Base-by-base conservation (phyloP, 2,329 filamentous ascomycete species). In the Trichoderma pleuroti region DNA sequence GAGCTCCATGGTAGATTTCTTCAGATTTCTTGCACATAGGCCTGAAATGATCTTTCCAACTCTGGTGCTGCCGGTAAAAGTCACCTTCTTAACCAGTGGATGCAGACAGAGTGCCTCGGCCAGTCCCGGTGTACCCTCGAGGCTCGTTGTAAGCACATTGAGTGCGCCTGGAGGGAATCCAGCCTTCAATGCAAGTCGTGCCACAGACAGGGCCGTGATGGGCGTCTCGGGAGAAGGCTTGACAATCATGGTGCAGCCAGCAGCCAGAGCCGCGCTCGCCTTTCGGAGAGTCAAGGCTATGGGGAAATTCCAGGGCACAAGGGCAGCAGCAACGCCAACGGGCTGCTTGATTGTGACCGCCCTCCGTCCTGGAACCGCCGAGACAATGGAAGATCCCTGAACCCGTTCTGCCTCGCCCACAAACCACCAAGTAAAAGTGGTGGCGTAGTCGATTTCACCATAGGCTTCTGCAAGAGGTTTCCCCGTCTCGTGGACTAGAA, bases 141-240 rank as follows among this genome's bases (percentile, higher is more conserved):
- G 75, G 24, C 81, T 83, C 0, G 84, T 85, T 0, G 83, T 83
- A 61, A 86, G 59, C 2, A 86, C 80, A 57, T 85, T 85, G 26
- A 97, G 85, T 0, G 90, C 91, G 3, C 93, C 93, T 52, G 88
- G 87, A 0, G 92, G 92, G 54, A 94, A 91, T 0, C 93, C 93
- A 1, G 93, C 93, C 24, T 90, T 86, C 56, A 86, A 82, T 0
- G 89, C 90, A 24, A 94, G 86, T 74, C 90, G 86, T 0, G 90
- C 91, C 11, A 94, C 81, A 0, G 90, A 89, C 36, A 93, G 87
- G 1, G 90, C 87, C 28, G 91, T 92, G 76, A 93, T 87, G 0
- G 92, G 92, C 3, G 92, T 93, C 78, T 93, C 91, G 0, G 91
- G 91, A 5, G 88, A 90, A 2, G 91, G 90, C 80, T 93, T 93